Conservation (phyloP, 768 basidiomycete species). For the Strobilomyces dryophilus region DNA sequence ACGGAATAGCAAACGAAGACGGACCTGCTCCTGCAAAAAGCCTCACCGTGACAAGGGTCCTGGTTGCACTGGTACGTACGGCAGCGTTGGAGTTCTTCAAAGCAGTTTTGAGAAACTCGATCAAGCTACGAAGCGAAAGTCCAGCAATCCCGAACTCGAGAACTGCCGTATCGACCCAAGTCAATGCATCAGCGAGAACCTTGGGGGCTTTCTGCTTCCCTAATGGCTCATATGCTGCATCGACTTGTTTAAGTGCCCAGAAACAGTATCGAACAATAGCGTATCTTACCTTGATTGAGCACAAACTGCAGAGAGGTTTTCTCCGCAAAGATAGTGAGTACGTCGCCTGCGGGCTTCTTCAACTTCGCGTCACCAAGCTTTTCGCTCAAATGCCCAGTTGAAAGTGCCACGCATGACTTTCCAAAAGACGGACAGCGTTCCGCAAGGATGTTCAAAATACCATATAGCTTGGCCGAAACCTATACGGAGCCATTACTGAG, state of each 20-base stretch:
- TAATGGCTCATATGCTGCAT: conserved; percentile 84
- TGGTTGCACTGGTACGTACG: conserved; percentile 92
- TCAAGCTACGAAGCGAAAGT: conserved; percentile 73
- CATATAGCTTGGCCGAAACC: conserved; percentile 91
- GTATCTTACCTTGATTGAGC: conserved; percentile 73
- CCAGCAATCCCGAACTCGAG: conserved; percentile 91
- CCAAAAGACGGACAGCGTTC: conserved; percentile 81
- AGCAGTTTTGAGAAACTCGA: conserved; percentile 85
- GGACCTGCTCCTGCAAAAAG: conserved; percentile 86
- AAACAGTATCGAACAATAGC: conserved; percentile 4
- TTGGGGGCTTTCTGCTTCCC: conserved; percentile 97
- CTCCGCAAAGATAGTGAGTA: conserved; percentile 79
- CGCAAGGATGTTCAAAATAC: conserved; percentile 67
- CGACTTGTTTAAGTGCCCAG: conserved; percentile 14
- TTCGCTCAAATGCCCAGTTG: conserved; percentile 78
- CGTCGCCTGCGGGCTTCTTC: conserved; percentile 93
- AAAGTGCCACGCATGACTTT: conserved; percentile 77
- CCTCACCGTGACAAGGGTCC: conserved; percentile 85
- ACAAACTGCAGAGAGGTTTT: conserved; percentile 94
- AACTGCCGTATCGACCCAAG: conserved; percentile 84
- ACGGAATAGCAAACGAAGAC: conserved; percentile 16
- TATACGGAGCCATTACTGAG: conserved; percentile 29
- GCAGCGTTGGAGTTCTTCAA: conserved; percentile 92
- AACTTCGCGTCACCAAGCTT: conserved; percentile 96
- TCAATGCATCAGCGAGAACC: conserved; percentile 84